A percentile compares a stretch with the other conserved stretches of the same genome.
Evolutionary conservation across 2,329 filamentous ascomycete genomes (phyloP).

Genomic region (Xylariaceae sp.): DNA sequence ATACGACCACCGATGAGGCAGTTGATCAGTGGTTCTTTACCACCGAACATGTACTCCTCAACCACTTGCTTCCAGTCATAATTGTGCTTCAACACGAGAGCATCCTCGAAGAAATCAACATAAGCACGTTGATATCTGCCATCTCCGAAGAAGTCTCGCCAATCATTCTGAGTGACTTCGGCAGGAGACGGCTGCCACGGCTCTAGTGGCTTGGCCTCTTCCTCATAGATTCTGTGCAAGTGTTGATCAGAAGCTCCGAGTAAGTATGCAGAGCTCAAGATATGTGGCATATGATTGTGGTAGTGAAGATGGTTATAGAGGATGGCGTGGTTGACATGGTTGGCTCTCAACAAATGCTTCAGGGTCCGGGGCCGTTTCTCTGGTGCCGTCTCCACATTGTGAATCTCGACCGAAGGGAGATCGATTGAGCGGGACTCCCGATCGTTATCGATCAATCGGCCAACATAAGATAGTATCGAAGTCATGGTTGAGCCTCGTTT

Average conservation of each 20-base stretch:
- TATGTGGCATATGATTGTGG: slow-evolving; percentile 79
- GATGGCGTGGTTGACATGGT: slow-evolving; percentile 85
- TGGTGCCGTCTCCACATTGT: slow-evolving; percentile 72
- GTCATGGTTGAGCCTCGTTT: slow-evolving; percentile 25
- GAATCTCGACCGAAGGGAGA: slow-evolving; percentile 64
- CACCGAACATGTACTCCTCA: slow-evolving; percentile 68
- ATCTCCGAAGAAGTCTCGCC: slow-evolving; percentile 78
- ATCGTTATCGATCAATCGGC: slow-evolving; percentile 33
- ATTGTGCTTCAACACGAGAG: slow-evolving; percentile 63
- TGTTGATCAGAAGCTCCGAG: slow-evolving; percentile 70
- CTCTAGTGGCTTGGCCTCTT: slow-evolving; percentile 64
- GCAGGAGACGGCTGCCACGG: slow-evolving; percentile 78
- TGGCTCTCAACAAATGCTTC: slow-evolving; percentile 85
- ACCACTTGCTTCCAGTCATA: slow-evolving; percentile 84
- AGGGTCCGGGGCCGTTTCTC: slow-evolving; percentile 77
- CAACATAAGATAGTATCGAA: slow-evolving; percentile 40
- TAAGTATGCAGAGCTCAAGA: slow-evolving; percentile 79
- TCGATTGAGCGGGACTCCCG: slow-evolving; percentile 38
- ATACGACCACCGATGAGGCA: slow-evolving; percentile 71
- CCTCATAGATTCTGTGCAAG: slow-evolving; percentile 75
- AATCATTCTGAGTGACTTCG: slow-evolving; percentile 78
- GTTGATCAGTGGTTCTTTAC: slow-evolving; percentile 73
- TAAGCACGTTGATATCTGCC: slow-evolving; percentile 80
- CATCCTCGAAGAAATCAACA: slow-evolving; percentile 93
- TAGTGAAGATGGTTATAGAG: slow-evolving; percentile 69